A percentile compares a stretch with the other conserved stretches of the same genome.
Conservation (phyloP, 371 early-diverging fungal genomes). For the Apophysomyces sp. region DNA sequence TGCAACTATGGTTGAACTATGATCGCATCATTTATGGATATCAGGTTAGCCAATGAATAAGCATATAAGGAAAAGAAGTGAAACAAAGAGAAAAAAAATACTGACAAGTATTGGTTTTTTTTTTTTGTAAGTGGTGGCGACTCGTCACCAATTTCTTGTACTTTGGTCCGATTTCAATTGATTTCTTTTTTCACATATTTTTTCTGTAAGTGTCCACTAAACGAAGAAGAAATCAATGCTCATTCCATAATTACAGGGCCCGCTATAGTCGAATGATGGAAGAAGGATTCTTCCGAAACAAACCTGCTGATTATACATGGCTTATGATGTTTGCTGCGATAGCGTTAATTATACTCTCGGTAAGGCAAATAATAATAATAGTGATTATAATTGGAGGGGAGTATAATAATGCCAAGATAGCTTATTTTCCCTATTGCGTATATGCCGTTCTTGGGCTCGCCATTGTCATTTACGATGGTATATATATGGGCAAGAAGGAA, state of each 20-base stretch:
- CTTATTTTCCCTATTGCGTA: constrained; percentile 66
- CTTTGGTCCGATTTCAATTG: constrained; percentile 86
- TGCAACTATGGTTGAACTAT: constrained; percentile 83
- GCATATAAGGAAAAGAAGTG: background rate
- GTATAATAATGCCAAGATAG: constrained; percentile 33
- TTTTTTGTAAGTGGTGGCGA: constrained; percentile 83
- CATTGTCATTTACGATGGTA: constrained; percentile 85
- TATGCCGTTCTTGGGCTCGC: constrained; percentile 82
- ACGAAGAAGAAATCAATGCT: background rate
- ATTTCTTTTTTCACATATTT: constrained; percentile 93
- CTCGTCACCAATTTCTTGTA: constrained; percentile 88
- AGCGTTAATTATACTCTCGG: constrained; percentile 52
- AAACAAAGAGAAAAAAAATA: background rate
- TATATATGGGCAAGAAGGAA: constrained; percentile 97
- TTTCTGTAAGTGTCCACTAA: constrained; percentile 70
- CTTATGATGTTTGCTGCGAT: constrained; percentile 68
- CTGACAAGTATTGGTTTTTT: constrained; percentile 1
- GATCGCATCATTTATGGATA: constrained; percentile 60
- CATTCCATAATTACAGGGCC: constrained; percentile 47
- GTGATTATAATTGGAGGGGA: background rate
- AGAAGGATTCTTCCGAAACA: constrained; percentile 88
- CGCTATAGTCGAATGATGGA: constrained; percentile 92
- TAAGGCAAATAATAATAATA: constrained; percentile 13
- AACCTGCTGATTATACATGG: constrained; percentile 92
- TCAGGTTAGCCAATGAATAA: constrained; percentile 49